Evolutionary conservation across 1,284 basidiomycete species (phyloP).

Genomic region (Singerocomus inundabilis): DNA sequence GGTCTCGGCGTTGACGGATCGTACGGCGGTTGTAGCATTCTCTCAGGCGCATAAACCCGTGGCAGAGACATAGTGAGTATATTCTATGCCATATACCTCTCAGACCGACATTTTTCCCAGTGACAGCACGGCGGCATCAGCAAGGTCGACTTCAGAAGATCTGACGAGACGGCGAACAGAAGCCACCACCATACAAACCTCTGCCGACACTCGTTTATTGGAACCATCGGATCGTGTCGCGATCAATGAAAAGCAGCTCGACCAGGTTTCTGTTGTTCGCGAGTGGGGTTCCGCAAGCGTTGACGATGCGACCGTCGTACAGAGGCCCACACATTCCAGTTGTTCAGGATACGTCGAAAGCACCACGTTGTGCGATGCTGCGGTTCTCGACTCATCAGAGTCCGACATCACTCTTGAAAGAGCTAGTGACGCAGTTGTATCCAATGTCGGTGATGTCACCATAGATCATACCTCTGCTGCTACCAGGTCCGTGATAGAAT

Average conservation of each 20-base stretch:
- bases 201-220: neutral
- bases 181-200: neutral
- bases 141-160: neutral
- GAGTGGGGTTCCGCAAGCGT: neutral
- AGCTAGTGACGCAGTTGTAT: too few species aligned
- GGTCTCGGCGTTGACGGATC: neutral
- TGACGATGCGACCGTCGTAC: neutral
- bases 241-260: neutral
- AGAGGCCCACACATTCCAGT: neutral
- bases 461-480: neutral
- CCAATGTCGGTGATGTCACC: neutral
- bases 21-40: neutral
- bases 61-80: constrained; percentile 1
- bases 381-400: neutral
- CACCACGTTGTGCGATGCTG: neutral
- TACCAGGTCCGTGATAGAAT: neutral
- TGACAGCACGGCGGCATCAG: neutral
- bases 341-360: neutral
- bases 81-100: neutral
- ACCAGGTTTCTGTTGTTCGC: neutral
- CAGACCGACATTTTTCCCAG: constrained; percentile 5
- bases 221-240: neutral
- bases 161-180: neutral
- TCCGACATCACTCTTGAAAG: neutral
- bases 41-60: constrained; percentile 1